These are phyloP conservation scores for Dentiscutata heterogama DNA, from an alignment of 371 early-diverging fungal species.

Conservation along the genomic window DNA sequence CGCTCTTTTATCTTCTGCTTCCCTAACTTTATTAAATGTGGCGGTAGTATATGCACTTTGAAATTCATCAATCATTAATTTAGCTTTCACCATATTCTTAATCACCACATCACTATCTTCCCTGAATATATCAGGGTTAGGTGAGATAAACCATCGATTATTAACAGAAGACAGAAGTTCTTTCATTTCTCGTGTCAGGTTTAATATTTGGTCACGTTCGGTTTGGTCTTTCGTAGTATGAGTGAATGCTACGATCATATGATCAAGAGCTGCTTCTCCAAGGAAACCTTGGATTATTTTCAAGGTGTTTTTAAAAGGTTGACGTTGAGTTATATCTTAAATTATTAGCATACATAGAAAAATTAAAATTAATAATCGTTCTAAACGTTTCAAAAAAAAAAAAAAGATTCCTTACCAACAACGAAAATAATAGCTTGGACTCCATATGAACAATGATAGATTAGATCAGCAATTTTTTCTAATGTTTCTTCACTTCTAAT, in stretches of 20 bases:
- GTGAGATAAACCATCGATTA: neutral
- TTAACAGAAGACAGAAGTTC: neutral
- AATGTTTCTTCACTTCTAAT: neutral
- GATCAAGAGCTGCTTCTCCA: neutral
- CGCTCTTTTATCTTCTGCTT: neutral
- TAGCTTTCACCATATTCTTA: neutral
- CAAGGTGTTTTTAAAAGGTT: neutral
- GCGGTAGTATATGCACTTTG: neutral
- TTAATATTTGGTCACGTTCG: neutral
- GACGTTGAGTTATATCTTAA: too few species aligned
- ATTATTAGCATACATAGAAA: too few species aligned
- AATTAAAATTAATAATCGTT: too few species aligned
- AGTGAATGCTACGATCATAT: neutral
- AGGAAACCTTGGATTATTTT: neutral
- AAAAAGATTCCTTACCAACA: neutral
- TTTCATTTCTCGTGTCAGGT: neutral
- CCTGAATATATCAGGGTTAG: neutral
- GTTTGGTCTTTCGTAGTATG: neutral
- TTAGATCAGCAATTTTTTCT: neutral
- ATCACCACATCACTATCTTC: neutral
- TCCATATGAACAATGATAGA: slow-evolving; percentile 34
- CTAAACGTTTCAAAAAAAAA: neutral
- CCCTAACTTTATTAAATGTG: neutral
- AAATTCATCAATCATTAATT: neutral
- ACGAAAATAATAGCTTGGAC: slow-evolving; percentile 32